Conservation (phyloP, 257 asterid genomes). For the Solanum gracilifrons region DNA sequence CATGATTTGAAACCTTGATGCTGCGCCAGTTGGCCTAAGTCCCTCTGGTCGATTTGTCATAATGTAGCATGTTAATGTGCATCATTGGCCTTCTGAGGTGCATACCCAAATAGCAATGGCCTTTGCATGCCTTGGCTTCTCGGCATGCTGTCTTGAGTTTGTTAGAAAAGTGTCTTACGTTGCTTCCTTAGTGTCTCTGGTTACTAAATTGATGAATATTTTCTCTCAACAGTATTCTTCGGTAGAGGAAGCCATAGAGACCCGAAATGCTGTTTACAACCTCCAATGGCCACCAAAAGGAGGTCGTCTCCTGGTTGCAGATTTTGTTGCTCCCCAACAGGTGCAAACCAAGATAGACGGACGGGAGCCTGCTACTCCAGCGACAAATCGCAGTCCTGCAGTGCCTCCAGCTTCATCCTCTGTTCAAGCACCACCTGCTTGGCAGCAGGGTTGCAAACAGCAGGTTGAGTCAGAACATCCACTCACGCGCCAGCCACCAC, state of each 20-base stretch:
- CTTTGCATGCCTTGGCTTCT: neutral
- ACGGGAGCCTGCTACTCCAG: neutral
- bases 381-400: neutral
- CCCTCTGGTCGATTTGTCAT: neutral
- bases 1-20: neutral
- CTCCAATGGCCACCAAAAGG: conserved; percentile 29
- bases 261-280: conserved; percentile 21
- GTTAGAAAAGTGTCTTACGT: neutral
- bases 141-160: neutral
- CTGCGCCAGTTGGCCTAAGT: neutral
- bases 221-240: conserved; percentile 15
- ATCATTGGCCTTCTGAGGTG: neutral
- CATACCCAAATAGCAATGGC: neutral
- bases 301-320: conserved; percentile 23
- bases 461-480: neutral
- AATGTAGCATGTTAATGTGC: neutral
- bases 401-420: neutral
- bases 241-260: conserved; percentile 20
- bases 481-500: neutral
- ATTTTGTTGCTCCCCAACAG: conserved; percentile 27
- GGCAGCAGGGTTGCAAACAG: conserved; percentile 1
- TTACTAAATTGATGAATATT: neutral
- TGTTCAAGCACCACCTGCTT: neutral
- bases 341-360: conserved; percentile 10
- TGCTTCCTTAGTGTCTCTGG: neutral